Evolutionary conservation across 768 basidiomycete genomes (phyloP).

Genomic region (Paxillus ammoniavirescens): DNA sequence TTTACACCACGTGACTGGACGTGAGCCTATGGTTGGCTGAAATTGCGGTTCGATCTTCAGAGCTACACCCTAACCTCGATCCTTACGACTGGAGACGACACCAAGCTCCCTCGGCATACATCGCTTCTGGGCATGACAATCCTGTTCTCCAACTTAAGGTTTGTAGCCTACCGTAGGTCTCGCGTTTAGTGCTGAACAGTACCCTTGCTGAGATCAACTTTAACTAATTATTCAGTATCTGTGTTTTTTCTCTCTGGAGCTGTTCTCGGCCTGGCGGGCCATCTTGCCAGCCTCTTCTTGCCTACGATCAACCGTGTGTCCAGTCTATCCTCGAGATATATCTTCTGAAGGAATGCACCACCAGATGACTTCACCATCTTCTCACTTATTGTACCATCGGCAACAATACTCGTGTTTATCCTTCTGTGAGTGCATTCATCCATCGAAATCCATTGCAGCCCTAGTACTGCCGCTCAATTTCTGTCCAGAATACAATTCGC

Average conservation of each 20-base stretch:
- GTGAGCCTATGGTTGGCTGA: not conserved
- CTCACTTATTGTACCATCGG: constrained; percentile 59
- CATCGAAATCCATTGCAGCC: too few relatives aligned
- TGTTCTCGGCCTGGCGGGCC: constrained; percentile 66
- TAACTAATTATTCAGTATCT: constrained; percentile 26
- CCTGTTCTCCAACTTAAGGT: constrained; percentile 55
- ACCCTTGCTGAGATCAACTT: constrained; percentile 22
- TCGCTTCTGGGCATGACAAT: constrained; percentile 1
- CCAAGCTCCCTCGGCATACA: not conserved
- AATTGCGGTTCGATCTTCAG: not conserved
- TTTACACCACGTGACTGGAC: not conserved
- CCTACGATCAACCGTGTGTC: constrained; percentile 61
- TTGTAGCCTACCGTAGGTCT: constrained; percentile 49
- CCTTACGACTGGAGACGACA: constrained; percentile 6
- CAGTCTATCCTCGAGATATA: not conserved
- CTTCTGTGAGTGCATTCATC: constrained; percentile 44
- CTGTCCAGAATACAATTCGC: constrained; percentile 62
- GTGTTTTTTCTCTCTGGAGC: constrained; percentile 41
- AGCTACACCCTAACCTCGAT: constrained; percentile 6
- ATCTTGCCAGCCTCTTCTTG: constrained; percentile 67
- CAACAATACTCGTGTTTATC: constrained; percentile 63
- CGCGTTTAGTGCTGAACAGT: not conserved
- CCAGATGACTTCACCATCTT: constrained; percentile 73
- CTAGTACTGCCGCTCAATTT: not conserved
- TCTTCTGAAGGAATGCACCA: not conserved